Evolutionary conservation across 2,329 filamentous ascomycete species (phyloP).

Genomic region (Tolypocladium endophyticum): DNA sequence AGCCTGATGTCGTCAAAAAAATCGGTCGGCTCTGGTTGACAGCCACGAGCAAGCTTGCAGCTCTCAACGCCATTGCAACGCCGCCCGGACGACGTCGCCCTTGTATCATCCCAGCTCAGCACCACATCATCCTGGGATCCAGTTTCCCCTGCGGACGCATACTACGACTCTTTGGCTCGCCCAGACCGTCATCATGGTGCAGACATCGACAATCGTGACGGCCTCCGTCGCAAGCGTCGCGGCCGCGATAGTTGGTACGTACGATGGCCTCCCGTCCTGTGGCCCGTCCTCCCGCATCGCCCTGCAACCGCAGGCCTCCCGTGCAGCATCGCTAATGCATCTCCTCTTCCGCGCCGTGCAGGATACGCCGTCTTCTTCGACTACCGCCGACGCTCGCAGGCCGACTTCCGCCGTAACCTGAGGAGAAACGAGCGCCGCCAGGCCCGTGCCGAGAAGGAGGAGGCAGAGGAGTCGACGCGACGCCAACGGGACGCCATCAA

Average conservation of each 20-base stretch:
- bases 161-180: constrained; percentile 5
- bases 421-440: constrained; percentile 68
- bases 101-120: background rate
- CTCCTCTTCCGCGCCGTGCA: constrained; percentile 14
- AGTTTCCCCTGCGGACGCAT: background rate
- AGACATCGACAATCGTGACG: constrained; percentile 45
- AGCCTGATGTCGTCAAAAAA: constrained; percentile 6
- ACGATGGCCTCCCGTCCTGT: constrained; percentile 3
- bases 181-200: constrained; percentile 26
- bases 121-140: constrained; percentile 1
- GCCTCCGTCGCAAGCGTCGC: constrained; percentile 51
- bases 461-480: constrained; percentile 53
- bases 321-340: background rate
- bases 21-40: constrained; percentile 4
- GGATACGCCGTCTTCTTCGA: constrained; percentile 62
- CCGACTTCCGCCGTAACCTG: constrained; percentile 55
- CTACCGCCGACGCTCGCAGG: constrained; percentile 51
- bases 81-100: background rate
- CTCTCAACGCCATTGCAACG: background rate
- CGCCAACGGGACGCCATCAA: constrained; percentile 67
- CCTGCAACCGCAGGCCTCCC: background rate
- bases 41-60: constrained; percentile 1
- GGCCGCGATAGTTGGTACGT: constrained; percentile 47
- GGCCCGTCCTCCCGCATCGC: background rate
- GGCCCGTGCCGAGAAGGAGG: constrained; percentile 61